Evolutionary conservation across 371 early-diverging fungal species (phyloP).

Genomic region (Thermomucor indicae-seudaticae): DNA sequence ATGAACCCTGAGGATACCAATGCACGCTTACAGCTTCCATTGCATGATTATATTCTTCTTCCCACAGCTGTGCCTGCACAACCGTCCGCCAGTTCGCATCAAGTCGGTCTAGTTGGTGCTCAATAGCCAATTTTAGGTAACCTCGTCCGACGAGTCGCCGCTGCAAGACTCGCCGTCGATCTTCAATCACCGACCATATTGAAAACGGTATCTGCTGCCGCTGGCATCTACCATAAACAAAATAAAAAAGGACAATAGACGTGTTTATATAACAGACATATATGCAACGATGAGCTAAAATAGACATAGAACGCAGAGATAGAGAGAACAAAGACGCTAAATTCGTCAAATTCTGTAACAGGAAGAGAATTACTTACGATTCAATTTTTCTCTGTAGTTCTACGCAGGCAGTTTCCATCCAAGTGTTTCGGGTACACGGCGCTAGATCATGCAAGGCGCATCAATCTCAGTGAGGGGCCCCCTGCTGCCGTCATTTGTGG

Average conservation of each 20-base stretch:
- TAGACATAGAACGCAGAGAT: too few species aligned
- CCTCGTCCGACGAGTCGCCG: conserved; percentile 1
- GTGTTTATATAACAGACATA: too few species aligned
- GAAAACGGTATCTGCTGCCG: conserved; percentile 9
- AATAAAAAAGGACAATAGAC: too few species aligned
- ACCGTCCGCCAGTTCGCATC: conserved; percentile 6
- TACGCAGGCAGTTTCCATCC: conserved; percentile 11
- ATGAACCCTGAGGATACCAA: not conserved
- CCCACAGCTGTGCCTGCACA: conserved; percentile 8
- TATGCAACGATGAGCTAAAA: too few species aligned
- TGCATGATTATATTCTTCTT: conserved; percentile 8
- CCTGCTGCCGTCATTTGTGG: not conserved
- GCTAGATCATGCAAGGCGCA: not conserved
- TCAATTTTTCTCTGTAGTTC: conserved; percentile 12
- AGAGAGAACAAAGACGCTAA: too few species aligned
- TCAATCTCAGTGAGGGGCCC: not conserved
- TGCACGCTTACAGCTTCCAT: conserved; percentile 1
- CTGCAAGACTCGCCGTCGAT: conserved; percentile 6
- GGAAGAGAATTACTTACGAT: too few species aligned
- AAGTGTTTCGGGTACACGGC: conserved; percentile 6
- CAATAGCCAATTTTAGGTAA: conserved; percentile 7
- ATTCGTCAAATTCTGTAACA: too few species aligned
- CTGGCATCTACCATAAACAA: conserved; percentile 3
- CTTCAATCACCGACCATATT: conserved; percentile 8
- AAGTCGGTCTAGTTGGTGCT: conserved; percentile 3